Evolutionary conservation across 495 filamentous ascomycete genomes (phyloP).

Genomic region (Acidiella bohemica): DNA sequence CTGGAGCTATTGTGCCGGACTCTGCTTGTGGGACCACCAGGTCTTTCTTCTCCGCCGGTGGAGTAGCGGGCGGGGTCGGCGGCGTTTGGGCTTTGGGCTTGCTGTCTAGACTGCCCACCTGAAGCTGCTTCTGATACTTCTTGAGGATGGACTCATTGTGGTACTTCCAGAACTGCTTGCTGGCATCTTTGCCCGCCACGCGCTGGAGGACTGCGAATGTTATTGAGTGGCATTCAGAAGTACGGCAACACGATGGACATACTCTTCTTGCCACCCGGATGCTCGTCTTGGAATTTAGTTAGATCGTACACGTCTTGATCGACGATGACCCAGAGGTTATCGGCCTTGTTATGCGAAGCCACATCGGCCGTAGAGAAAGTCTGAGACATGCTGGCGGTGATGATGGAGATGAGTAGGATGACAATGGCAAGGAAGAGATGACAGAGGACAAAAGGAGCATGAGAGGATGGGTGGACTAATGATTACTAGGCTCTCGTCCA

Average conservation of each 20-base stretch:
- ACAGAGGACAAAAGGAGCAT: too few species aligned
- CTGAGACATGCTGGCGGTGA: slow-evolving; percentile 57
- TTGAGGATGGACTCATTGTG: slow-evolving; percentile 96
- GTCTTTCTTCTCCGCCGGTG: slow-evolving; percentile 39
- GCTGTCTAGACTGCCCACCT: slow-evolving; percentile 78
- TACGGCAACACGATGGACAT: too few species aligned
- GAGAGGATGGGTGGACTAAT: too few species aligned
- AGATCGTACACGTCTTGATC: slow-evolving; percentile 96
- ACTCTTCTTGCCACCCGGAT: slow-evolving; percentile 95
- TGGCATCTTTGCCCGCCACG: slow-evolving; percentile 91
- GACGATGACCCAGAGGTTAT: slow-evolving; percentile 78
- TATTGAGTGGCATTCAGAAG: slow-evolving; percentile 3
- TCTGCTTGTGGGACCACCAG: slow-evolving; percentile 34
- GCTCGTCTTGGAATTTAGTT: slow-evolving; percentile 86
- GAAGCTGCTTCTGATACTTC: slow-evolving; percentile 79
- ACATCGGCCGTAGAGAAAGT: slow-evolving; percentile 75
- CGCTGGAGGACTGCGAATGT: slow-evolving; percentile 58
- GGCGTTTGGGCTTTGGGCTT: slow-evolving; percentile 52
- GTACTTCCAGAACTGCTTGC: slow-evolving; percentile 99
- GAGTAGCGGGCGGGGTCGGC: slow-evolving; percentile 40
- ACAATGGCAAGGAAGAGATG: not conserved
- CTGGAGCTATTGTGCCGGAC: slow-evolving; percentile 32
- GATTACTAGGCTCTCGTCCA: too few species aligned
- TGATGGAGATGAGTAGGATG: not conserved
- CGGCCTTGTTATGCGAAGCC: slow-evolving; percentile 73